phyloP scores from a whole-genome alignment of 176 grass and related monocot genomes.

The Pontederia crassipes region DNA sequence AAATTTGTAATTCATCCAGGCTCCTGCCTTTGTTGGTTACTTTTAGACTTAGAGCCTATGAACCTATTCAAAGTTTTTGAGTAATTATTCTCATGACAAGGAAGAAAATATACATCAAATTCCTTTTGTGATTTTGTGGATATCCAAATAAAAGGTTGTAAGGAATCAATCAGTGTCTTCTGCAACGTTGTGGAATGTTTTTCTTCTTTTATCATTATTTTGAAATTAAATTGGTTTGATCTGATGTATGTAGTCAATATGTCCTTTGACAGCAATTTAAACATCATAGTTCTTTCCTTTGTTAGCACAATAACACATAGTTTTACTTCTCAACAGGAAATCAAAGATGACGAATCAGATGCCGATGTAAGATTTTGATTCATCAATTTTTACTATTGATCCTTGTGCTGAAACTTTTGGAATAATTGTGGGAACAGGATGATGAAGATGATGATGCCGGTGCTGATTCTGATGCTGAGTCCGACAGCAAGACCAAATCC shows the following conservation, averaged over 20 bases:
- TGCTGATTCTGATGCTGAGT: conserved; percentile 9
- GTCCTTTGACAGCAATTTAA: not conserved
- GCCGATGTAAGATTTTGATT: conserved; percentile 8
- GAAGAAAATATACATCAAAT: too few relatives aligned
- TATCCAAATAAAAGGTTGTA: not conserved
- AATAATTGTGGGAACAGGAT: not conserved
- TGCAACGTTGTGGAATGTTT: not conserved
- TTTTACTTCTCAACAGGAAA: conserved; percentile 5
- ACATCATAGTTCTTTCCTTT: not conserved
- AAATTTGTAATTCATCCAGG: too few relatives aligned
- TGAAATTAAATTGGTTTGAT: not conserved
- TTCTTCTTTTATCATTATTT: not conserved
- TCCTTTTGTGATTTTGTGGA: too few relatives aligned
- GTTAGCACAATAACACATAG: too few relatives aligned
- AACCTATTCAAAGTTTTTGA: too few relatives aligned
- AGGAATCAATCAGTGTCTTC: not conserved
- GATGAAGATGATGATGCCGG: conserved; percentile 3
- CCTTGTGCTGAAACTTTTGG: not conserved
- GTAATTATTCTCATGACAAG: too few relatives aligned
- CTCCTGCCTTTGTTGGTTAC: too few relatives aligned
- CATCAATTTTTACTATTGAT: not conserved
- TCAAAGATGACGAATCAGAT: conserved; percentile 8
- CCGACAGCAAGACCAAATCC: not conserved
- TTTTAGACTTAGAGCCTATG: too few relatives aligned
- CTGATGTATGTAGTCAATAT: not conserved